Conservation (phyloP, 2,329 filamentous ascomycete species). For the Sporothrix protearum region DNA sequence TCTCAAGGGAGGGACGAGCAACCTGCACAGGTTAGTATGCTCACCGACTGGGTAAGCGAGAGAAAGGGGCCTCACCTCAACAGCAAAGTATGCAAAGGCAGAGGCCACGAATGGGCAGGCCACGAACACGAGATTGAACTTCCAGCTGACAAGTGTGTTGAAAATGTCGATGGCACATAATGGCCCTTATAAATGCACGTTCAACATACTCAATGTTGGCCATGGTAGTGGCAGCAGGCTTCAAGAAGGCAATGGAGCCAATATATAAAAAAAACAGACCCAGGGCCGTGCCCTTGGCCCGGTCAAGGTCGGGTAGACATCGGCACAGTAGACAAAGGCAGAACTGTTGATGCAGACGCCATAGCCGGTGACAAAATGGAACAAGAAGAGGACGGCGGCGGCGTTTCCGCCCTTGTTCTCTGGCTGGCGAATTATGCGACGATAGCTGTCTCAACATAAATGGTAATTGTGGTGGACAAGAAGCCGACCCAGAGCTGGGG, state of each 20-base stretch:
- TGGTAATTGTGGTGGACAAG: conserved; percentile 17
- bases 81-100: conserved; percentile 41
- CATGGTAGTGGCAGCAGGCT: conserved; percentile 25
- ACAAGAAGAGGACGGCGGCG: conserved; percentile 20
- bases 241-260: conserved; percentile 26
- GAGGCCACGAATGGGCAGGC: conserved; percentile 41
- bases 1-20: conserved; percentile 43
- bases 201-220: conserved; percentile 15
- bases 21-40: conserved; percentile 31
- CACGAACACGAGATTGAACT: conserved; percentile 54
- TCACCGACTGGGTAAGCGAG: not conserved
- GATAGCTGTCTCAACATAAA: conserved; percentile 21
- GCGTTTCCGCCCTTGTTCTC: conserved; percentile 21
- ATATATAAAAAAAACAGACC: conserved; percentile 22
- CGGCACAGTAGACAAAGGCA: conserved; percentile 23
- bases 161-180: not conserved
- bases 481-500: conserved; percentile 20
- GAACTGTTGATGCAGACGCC: conserved; percentile 19
- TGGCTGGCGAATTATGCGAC: conserved; percentile 19
- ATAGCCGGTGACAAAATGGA: conserved; percentile 21
- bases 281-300: conserved; percentile 22
- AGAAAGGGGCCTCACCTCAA: not conserved
- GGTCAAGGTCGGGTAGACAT: conserved; percentile 22
- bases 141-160: conserved; percentile 37
- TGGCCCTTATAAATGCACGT: too few relatives aligned